A percentile compares a stretch with the other conserved stretches of the same genome.
phyloP scores from a whole-genome alignment of 257 asterid species.

The Fraxinus excelsior region DNA sequence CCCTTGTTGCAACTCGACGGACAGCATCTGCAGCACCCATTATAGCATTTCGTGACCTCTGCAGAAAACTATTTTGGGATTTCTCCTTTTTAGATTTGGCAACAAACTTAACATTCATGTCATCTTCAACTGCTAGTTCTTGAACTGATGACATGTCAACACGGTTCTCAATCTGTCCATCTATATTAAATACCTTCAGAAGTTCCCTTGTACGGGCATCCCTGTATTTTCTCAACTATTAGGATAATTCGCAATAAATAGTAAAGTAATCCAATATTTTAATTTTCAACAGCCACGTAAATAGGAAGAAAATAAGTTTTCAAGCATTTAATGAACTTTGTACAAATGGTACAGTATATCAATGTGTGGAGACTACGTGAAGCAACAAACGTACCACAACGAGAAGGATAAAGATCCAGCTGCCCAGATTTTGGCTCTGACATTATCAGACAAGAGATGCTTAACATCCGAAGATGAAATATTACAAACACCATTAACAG shows the following conservation, averaged over 20 bases:
- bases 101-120: conserved; percentile 60
- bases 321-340: too few species aligned
- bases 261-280: too few species aligned
- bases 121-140: conserved; percentile 76
- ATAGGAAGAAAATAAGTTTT: too few species aligned
- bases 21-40: conserved; percentile 99
- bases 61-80: conserved; percentile 73
- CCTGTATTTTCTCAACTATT: conserved; percentile 48
- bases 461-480: conserved; percentile 89
- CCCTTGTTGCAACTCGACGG: conserved; percentile 81
- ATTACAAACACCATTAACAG: conserved; percentile 77
- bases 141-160: conserved; percentile 58
- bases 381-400: conserved; percentile 54
- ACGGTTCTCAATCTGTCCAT: conserved; percentile 85
- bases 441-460: conserved; percentile 62
- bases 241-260: background rate
- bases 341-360: background rate
- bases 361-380: background rate
- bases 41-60: conserved; percentile 86
- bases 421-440: conserved; percentile 82
- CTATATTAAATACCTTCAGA: conserved; percentile 71
- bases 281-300: too few species aligned
- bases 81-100: conserved; percentile 90
- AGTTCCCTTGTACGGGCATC: conserved; percentile 94
- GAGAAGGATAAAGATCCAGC: conserved; percentile 78